Evolutionary conservation across 1,284 basidiomycete species (phyloP), one percentile per base, ranked within the genome.

Genomic region (Filobasidium uniguttulatum): DNA sequence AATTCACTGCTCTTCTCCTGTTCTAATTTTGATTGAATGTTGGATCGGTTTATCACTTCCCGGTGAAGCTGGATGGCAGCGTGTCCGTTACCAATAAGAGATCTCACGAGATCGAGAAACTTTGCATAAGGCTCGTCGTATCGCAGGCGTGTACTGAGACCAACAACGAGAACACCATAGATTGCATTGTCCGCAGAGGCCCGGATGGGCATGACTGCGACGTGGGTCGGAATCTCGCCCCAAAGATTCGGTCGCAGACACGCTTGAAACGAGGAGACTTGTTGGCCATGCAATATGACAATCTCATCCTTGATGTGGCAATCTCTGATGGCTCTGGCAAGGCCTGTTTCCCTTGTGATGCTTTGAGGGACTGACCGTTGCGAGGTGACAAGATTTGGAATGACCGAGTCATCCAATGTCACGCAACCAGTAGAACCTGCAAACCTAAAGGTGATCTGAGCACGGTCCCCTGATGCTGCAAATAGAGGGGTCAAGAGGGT

Each of bases 1-100:
- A 59, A 50, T 46, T 61, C 58, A 20, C 56, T 55, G 36, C 55
- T 59, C 50, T 61, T 59, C 30, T 57, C 50, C n/a, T 55, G 52
- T 38, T 58, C 57, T n/a, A 61, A 31, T 29, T 54, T 54, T 6
- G 57, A 57, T n/a, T 59, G 43, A 38, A 57, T 58, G 15, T 53
- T 48, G 5, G 58, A 55, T 35, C 58, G 45, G 15, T 46, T 37
- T 22, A 59, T 46, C 38, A 59, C 57, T 38, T 61, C 58, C 12
- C 33, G 30, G 46, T 59, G 47, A n/a, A 61, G 44, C 30, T 56
- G 50, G 34, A 59, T 55, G 15, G 58, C 55, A 5, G 58, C 55
- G 3, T 58, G 29, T 17, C 60, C 60, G n/a, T 54, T 57, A 12
- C 49, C 55, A 2, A 59, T 22, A 15, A 57, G 48, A 9, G 55